Base-by-base conservation (phyloP, 305 asterid genomes). In the Fraxinus baroniana region DNA sequence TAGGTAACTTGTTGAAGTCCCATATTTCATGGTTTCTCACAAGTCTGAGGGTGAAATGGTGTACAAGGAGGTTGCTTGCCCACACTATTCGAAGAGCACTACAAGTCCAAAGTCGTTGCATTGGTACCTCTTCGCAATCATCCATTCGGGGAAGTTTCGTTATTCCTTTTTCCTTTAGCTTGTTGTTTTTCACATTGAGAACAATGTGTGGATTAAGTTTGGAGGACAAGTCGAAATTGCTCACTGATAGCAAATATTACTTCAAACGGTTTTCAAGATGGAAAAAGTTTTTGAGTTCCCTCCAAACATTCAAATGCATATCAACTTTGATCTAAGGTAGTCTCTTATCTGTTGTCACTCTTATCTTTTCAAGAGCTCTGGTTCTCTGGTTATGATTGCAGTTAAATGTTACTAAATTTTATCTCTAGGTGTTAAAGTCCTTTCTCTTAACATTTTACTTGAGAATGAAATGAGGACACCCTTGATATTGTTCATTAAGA, bases 191-290 rank as follows among this genome's bases (percentile, higher is more conserved):
- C 30, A 26, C 30, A 26, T 26, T 26, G 30, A 26, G 30, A 26
- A 26, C 30, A 26, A 26, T 26, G 30, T 26, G 30, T 26, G 30
- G 30, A 26, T 26, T 26, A 26, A 26, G 30, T 26, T 26, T 26
- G 30, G 30, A 26, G 98, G 98, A 91, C 94, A 52, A 93, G 98
- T 90, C 92, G 97, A 83, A 97, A 85, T 89, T 92, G 97, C 91
- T 89, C 92, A 1, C 83, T 93, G 82, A 87, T 94, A 84, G 85
- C 94, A 81, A 91, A 90, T 86, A 87, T 94, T 66, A 83, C 98
- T 35, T 89, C 97, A 6, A 90, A 91, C 84, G 90, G 91, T 82
- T 88, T 94, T 97, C 84, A 97, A 94, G 89, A 88, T 91, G 95
- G 98, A 96, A 83, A 97, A 89, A 89, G 88, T 94, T 79, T 79